Evolutionary conservation across 225 moss, liverwort and hornwort species (phyloP).

Genomic region (Marchantia polymorpha): DNA sequence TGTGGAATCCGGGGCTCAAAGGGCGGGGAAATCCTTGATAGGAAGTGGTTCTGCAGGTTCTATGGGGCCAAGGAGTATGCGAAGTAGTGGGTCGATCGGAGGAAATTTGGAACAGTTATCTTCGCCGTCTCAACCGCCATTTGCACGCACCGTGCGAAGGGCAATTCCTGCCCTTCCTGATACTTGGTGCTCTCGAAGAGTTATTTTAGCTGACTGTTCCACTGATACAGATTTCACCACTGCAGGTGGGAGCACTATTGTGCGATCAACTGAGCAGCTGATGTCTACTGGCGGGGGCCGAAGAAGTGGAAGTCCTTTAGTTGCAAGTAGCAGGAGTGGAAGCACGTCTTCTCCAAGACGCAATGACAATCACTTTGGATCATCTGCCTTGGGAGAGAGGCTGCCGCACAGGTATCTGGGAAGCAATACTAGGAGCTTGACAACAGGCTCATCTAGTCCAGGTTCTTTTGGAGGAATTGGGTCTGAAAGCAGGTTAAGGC

Average conservation of each 20-base stretch:
- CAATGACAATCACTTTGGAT: constrained; percentile 45
- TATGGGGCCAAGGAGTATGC: constrained; percentile 48
- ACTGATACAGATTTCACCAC: constrained; percentile 56
- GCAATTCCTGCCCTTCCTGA: constrained; percentile 60
- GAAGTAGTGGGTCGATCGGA: constrained; percentile 32
- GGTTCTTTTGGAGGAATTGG: constrained; percentile 41
- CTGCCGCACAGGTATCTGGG: constrained; percentile 56
- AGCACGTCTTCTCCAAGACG: constrained; percentile 51
- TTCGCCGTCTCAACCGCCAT: constrained; percentile 47
- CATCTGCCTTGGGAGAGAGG: constrained; percentile 53
- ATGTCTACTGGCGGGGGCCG: constrained; percentile 41
- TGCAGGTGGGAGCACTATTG: constrained; percentile 52
- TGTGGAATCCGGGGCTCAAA: constrained; percentile 41
- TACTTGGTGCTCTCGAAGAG: constrained; percentile 47
- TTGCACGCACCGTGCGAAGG: constrained; percentile 61
- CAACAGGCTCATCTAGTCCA: constrained; percentile 37
- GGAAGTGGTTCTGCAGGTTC: constrained; percentile 41
- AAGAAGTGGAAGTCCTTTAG: constrained; percentile 49
- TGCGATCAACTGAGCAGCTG: constrained; percentile 42
- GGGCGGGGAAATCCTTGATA: constrained; percentile 49
- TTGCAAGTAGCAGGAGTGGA: constrained; percentile 49
- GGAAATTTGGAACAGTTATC: constrained; percentile 38
- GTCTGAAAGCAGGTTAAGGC: constrained; percentile 50
- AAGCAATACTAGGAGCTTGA: constrained; percentile 43
- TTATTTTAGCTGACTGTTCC: constrained; percentile 42